Evolutionary conservation across 176 grass and related monocot genomes (phyloP), one percentile per base, ranked within the genome.

Genomic region (Musa troglodytarum): DNA sequence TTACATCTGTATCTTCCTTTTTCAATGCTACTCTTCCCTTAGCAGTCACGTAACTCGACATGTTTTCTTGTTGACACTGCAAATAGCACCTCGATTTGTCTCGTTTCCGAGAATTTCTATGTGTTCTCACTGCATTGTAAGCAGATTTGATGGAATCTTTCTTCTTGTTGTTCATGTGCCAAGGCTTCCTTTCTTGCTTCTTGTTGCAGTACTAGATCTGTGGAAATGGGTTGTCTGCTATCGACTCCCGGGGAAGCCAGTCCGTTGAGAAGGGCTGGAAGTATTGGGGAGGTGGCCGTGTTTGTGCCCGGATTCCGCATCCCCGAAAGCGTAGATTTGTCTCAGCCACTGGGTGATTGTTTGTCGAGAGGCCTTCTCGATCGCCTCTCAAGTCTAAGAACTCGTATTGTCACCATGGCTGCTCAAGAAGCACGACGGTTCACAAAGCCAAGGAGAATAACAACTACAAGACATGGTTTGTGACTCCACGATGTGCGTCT

Each of bases 221-320:
- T 20, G 15, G 49, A 51, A 11, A 96, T 96, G 93, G 93, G 93
- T 50, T 96, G 93, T 79, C 72, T 92, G 51, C 77, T 58, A 69
- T 97, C 90, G 9, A 92, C 82, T 25, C 83, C 83, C 55, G 81
- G 74, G 0, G 77, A 97, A 55, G 73, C 83, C 0, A 34, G 81
- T 19, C 74, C 76, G 19, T 72, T 73, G 43, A 81, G 87, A 74
- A 85, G 85, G 73, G 84, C 87, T 8, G 76, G 70, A 34, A 92
- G 84, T 86, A 92, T 96, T 49, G 93, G 93, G 13, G 93, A 96
- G 71, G 85, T 96, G 76, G 87, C 86, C 19, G 93, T 96, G 58
- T 96, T 90, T 51, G 74, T 88, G 9, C 89, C 89, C 0, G 89
- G 87, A 80, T 55, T 88, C 74, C 81, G 87, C 10, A 80, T 92